Conservation (phyloP, 1,139 yeast genomes). For the Geotrichum bryndzae region DNA sequence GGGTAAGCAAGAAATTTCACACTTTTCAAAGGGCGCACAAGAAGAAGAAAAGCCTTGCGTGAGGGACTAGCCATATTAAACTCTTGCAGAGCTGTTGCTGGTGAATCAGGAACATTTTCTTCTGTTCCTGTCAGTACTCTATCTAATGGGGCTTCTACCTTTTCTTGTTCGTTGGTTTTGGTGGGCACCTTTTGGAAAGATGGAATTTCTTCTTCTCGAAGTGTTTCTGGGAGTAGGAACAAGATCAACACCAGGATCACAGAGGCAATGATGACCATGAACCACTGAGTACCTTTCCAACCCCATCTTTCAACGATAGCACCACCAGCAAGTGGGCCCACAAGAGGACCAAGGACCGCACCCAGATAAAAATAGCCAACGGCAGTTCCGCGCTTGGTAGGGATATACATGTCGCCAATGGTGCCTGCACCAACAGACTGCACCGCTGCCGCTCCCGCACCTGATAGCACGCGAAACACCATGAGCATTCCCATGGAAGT, state of each 20-base stretch:
- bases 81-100: not conserved
- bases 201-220: constrained; percentile 27
- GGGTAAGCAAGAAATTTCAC: constrained; percentile 45
- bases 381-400: constrained; percentile 68
- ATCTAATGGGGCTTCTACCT: not conserved
- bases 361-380: constrained; percentile 80
- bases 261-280: constrained; percentile 63
- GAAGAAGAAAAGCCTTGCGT: constrained; percentile 19
- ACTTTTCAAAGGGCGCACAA: constrained; percentile 34
- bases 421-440: constrained; percentile 92
- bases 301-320: constrained; percentile 66
- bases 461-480: constrained; percentile 62
- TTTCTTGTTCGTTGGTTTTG: not conserved
- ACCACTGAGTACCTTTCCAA: constrained; percentile 90
- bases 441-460: constrained; percentile 80
- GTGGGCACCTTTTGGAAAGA: not conserved
- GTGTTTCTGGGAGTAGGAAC: constrained; percentile 69
- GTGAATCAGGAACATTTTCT: not conserved
- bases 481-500: constrained; percentile 58
- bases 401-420: constrained; percentile 63
- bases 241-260: constrained; percentile 46
- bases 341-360: constrained; percentile 76
- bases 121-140: not conserved
- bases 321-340: constrained; percentile 81
- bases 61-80: not conserved